Evolutionary conservation across 495 filamentous ascomycete genomes (phyloP).

Genomic region (Annulohypoxylon nitens): DNA sequence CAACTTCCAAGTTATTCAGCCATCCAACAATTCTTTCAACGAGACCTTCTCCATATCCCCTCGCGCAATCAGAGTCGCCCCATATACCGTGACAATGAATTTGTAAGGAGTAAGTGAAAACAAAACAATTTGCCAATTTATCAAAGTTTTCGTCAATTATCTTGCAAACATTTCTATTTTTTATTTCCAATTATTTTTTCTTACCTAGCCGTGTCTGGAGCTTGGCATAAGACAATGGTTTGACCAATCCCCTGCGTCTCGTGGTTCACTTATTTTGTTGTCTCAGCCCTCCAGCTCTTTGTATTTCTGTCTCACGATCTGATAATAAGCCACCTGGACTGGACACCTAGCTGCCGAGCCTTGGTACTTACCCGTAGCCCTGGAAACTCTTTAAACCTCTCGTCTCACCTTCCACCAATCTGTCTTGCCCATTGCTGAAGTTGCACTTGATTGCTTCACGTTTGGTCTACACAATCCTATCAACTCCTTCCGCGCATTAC

Average conservation of each 20-base stretch:
- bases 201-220: not conserved
- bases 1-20: no score
- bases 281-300: conserved; percentile 36
- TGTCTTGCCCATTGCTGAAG: conserved; percentile 12
- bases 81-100: conserved; percentile 24
- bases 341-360: not conserved
- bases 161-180: conserved; percentile 5
- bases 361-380: conserved; percentile 12
- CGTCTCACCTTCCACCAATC: conserved; percentile 32
- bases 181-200: not conserved
- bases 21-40: not conserved
- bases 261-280: conserved; percentile 13
- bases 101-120: conserved; percentile 33
- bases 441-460: conserved; percentile 23
- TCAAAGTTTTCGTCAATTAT: not conserved
- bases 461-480: conserved; percentile 15
- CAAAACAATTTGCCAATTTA: not conserved
- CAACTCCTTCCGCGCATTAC: conserved; percentile 24
- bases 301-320: conserved; percentile 16
- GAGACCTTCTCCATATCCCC: not conserved
- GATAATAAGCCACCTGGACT: not conserved
- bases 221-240: conserved; percentile 7
- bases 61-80: conserved; percentile 1
- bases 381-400: conserved; percentile 18
- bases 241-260: conserved; percentile 14